Evolutionary conservation across 1,139 yeast species (phyloP), one percentile per base, ranked within the genome.

Genomic region (Suhomyces chickasaworum): DNA sequence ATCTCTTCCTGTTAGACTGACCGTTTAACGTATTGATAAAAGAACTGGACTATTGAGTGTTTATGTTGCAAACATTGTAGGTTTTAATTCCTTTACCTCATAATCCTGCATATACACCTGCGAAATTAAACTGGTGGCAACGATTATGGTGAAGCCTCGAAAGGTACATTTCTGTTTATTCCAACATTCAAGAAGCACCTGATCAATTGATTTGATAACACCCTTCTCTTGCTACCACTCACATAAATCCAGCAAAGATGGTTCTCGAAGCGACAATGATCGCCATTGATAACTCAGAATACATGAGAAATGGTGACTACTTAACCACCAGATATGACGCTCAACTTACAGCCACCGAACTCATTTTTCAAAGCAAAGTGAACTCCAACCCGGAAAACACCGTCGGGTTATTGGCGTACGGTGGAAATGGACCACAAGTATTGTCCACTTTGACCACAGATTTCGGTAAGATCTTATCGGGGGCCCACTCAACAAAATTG

Each of bases 261-360:
- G 97, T 86, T 55, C 81, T 91, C 61, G 98, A 93, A 71, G 98
- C 99, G 53, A 88, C 97, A 16, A 91, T 93, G 89, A 81, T 93
- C 55, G 89, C 90, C 59, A 81, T 93, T 61, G 99, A 95, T 72
- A 91, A 90, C 77, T 89, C 97, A 49, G 99, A 95, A 71, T 93
- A 78, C 67, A 88, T 91, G 82, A 80, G 99, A 61, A 93, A 93
- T 64, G 99, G 98, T 35, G 99, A 95, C 66, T 95, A 85, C 63
- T 78, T 89, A 40, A 84, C 96, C 23, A 85, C 95, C 20, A 80
- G 99, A 60, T 91, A 86, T 63, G 96, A 87, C 51, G 97, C 99
- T 1, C 97, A 95, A 67, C 75, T 87, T 53, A 96, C 95, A 51
- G 85, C 97, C n/a, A 90, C 93, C 20, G 95, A 90, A 60, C 77